phyloP scores from a whole-genome alignment of 2,329 filamentous ascomycete genomes.

The Pezicula neosporulosa region DNA sequence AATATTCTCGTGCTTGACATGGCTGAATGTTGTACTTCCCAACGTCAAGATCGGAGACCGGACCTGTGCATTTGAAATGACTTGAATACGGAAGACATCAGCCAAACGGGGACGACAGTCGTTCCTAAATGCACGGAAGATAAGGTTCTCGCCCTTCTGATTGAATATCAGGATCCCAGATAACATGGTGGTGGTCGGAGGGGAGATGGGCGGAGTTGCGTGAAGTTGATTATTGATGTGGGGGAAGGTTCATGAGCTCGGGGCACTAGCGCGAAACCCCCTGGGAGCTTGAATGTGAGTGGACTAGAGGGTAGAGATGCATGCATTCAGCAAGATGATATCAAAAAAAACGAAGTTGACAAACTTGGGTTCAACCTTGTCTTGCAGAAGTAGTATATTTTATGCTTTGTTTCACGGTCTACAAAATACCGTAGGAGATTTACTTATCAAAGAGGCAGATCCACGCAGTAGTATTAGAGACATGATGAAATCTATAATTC shows the following conservation, averaged over 20 bases:
- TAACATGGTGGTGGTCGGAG: constrained; percentile 63
- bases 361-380: too few species aligned
- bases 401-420: too few species aligned
- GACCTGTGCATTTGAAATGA: constrained; percentile 97
- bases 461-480: not conserved
- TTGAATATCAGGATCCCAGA: constrained; percentile 98
- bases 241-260: not conserved
- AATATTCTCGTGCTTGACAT: constrained; percentile 99
- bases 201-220: not conserved
- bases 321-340: too few species aligned
- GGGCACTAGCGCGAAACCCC: not conserved
- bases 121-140: constrained; percentile 97
- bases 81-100: constrained; percentile 98
- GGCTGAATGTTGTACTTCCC: constrained; percentile 96
- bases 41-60: constrained; percentile 96
- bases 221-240: constrained; percentile 7
- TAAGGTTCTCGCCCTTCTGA: constrained; percentile 99
- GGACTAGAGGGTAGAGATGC: too few species aligned
- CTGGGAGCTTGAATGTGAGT: not conserved
- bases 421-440: too few species aligned
- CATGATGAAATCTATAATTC: constrained; percentile 2
- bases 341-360: too few species aligned
- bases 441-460: not conserved
- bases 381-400: not conserved
- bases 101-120: constrained; percentile 96